phyloP scores from a whole-genome alignment of 495 filamentous ascomycete species.

The Neurospora sp. region DNA sequence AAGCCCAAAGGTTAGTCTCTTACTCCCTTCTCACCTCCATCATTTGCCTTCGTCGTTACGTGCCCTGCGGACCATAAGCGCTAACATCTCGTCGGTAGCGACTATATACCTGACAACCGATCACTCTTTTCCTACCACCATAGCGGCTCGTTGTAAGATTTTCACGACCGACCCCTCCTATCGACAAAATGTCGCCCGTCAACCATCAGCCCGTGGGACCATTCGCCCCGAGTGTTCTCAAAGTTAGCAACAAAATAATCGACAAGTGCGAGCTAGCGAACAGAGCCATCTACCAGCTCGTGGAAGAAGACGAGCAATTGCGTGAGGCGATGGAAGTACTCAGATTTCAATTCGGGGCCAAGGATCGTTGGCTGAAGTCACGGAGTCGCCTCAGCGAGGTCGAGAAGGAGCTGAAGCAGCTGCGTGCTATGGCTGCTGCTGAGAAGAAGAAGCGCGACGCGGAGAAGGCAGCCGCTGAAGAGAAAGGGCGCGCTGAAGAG shows the following conservation, averaged over 20 bases:
- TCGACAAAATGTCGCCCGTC: background rate
- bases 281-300: background rate
- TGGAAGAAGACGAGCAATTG: background rate
- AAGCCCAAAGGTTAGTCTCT: background rate
- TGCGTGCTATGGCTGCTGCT: background rate
- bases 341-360: background rate
- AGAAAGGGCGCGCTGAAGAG: background rate
- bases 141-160: background rate
- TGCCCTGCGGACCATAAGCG: background rate
- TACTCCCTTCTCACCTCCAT: background rate
- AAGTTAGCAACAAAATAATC: background rate
- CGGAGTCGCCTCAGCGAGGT: background rate
- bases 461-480: background rate
- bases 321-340: background rate
- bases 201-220: background rate
- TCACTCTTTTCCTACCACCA: background rate
- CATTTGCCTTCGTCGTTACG: background rate
- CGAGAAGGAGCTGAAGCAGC: background rate
- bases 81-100: background rate
- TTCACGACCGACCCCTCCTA: background rate
- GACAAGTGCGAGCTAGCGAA: background rate
- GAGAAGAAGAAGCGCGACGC: background rate
- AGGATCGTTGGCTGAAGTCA: background rate
- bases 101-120: background rate
- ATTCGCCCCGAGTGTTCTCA: background rate